Conservation (phyloP, 345 rosid genomes). For the Rubroshorea leprosula region DNA sequence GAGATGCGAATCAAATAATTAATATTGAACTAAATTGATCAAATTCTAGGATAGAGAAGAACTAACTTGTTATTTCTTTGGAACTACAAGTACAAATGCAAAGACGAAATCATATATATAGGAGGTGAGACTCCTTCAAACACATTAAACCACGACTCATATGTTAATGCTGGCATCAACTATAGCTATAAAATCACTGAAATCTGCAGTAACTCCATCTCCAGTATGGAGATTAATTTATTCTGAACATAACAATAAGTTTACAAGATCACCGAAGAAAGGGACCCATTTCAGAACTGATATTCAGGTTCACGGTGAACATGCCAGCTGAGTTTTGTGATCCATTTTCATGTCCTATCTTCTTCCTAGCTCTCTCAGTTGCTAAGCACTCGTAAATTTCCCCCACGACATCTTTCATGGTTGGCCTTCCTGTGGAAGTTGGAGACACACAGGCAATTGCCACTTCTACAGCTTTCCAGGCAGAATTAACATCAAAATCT, state of each 20-base stretch:
- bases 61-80: too few species aligned
- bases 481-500: slow-evolving; percentile 29
- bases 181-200: too few species aligned
- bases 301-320: neutral
- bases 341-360: neutral
- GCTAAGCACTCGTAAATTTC: slow-evolving; percentile 35
- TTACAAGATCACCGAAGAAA: neutral
- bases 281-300: neutral
- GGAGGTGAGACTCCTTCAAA: too few species aligned
- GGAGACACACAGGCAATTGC: slow-evolving; percentile 41
- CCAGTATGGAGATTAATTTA: too few species aligned
- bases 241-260: neutral
- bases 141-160: too few species aligned
- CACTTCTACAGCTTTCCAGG: slow-evolving; percentile 46
- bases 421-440: slow-evolving; percentile 31
- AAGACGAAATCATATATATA: too few species aligned
- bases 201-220: too few species aligned
- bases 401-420: slow-evolving; percentile 34
- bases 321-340: neutral
- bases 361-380: slow-evolving; percentile 20
- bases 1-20: too few species aligned
- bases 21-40: too few species aligned
- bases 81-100: too few species aligned
- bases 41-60: too few species aligned
- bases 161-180: too few species aligned